Evolutionary conservation across 2,329 filamentous ascomycete species (phyloP).

Genomic region (Bisporella sp.): DNA sequence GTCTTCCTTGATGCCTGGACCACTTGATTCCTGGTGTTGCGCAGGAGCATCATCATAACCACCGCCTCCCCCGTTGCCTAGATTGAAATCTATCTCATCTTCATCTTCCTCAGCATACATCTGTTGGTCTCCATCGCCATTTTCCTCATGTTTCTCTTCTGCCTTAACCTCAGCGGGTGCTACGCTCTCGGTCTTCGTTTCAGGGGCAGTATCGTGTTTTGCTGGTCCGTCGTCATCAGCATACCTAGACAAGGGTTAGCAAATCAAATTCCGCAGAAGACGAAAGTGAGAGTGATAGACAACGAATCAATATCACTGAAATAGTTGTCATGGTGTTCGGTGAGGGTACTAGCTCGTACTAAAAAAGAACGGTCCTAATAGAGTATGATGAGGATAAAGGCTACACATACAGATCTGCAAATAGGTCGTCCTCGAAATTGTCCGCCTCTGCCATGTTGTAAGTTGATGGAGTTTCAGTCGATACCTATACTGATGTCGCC

Average conservation of each 20-base stretch:
- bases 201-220: constrained; percentile 29
- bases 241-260: constrained; percentile 41
- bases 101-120: constrained; percentile 39
- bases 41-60: constrained; percentile 20
- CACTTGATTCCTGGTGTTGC: constrained; percentile 32
- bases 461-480: too few species aligned
- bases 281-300: too few species aligned
- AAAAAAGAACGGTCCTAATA: too few species aligned
- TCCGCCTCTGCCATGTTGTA: constrained; percentile 69
- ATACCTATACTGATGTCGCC: too few species aligned
- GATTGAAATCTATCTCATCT: constrained; percentile 53
- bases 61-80: constrained; percentile 38
- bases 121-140: constrained; percentile 31
- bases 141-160: constrained; percentile 20
- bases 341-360: too few species aligned
- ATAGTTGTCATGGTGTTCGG: too few species aligned
- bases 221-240: constrained; percentile 56
- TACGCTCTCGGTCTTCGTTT: constrained; percentile 22
- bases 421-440: constrained; percentile 88
- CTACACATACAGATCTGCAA: constrained; percentile 78
- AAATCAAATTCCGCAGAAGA: too few species aligned
- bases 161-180: constrained; percentile 19
- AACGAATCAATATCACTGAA: too few species aligned
- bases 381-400: neutral
- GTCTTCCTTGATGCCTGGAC: constrained; percentile 79